These are phyloP conservation scores for Vanilla planifolia DNA, from an alignment of 106 monocot genomes.

Conservation along the genomic window DNA sequence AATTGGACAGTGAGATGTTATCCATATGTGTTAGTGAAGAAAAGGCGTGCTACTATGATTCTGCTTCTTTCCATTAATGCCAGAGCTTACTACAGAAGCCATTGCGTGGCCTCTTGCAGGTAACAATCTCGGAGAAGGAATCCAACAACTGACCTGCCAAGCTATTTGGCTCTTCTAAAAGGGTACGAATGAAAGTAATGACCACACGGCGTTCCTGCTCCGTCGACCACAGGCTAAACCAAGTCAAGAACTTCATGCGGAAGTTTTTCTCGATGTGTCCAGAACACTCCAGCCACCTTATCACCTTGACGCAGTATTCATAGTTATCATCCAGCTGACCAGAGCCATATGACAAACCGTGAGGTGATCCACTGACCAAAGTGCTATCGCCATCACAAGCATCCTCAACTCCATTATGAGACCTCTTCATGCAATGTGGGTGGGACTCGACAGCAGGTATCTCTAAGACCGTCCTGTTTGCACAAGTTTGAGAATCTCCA, in stretches of 20 bases:
- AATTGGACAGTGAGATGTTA: not conserved
- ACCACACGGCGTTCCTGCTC: slow-evolving; percentile 91
- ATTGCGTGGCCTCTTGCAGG: slow-evolving; percentile 53
- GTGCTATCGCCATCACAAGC: slow-evolving; percentile 61
- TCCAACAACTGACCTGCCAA: slow-evolving; percentile 84
- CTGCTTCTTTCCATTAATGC: slow-evolving; percentile 25
- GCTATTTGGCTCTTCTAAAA: slow-evolving; percentile 74
- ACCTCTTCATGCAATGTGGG: slow-evolving; percentile 28
- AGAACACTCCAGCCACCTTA: slow-evolving; percentile 80
- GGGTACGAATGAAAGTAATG: slow-evolving; percentile 70
- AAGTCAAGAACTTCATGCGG: slow-evolving; percentile 90
- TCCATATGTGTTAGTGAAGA: not conserved
- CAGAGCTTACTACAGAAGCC: slow-evolving; percentile 85
- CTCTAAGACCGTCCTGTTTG: slow-evolving; percentile 24
- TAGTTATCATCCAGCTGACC: slow-evolving; percentile 78
- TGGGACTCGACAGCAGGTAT: slow-evolving; percentile 59
- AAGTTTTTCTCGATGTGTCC: slow-evolving; percentile 82
- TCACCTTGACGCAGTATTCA: slow-evolving; percentile 83
- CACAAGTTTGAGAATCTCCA: slow-evolving; percentile 61
- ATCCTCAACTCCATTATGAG: slow-evolving; percentile 20
- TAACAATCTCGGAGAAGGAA: slow-evolving; percentile 69
- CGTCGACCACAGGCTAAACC: slow-evolving; percentile 85
- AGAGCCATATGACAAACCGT: slow-evolving; percentile 21
- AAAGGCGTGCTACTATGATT: not conserved
- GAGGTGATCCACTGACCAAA: slow-evolving; percentile 38